A percentile compares a stretch with the other conserved stretches of the same genome.
Evolutionary conservation across 192 early-diverging fungal genomes (phyloP).

Genomic region (Rhizophagus sp.): DNA sequence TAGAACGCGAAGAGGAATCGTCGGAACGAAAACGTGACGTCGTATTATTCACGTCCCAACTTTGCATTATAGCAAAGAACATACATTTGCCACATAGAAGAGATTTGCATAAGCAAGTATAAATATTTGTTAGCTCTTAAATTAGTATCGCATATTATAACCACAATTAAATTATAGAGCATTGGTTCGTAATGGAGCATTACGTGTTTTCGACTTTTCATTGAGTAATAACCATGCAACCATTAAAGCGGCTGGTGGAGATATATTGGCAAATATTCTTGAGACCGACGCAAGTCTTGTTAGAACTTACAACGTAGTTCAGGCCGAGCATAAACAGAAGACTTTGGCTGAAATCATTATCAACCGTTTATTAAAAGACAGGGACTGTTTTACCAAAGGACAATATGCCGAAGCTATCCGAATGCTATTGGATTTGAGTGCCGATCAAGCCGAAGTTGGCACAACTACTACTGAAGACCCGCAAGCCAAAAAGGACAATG

Average conservation of each 20-base stretch:
- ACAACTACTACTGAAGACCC: slow-evolving; percentile 32
- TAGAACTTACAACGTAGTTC: slow-evolving; percentile 60
- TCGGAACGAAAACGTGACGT: slow-evolving; percentile 70
- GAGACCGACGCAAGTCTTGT: slow-evolving; percentile 82
- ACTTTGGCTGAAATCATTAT: slow-evolving; percentile 73
- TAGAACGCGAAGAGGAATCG: slow-evolving; percentile 48
- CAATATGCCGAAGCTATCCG: slow-evolving; percentile 78
- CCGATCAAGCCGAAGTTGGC: slow-evolving; percentile 35
- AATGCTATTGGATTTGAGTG: slow-evolving; percentile 67
- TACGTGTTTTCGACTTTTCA: slow-evolving; percentile 72
- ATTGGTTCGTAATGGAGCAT: slow-evolving; percentile 77
- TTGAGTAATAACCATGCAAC: slow-evolving; percentile 55
- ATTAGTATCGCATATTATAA: background rate
- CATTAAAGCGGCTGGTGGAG: slow-evolving; percentile 64
- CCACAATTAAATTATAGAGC: slow-evolving; percentile 41
- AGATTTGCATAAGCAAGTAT: slow-evolving; percentile 62
- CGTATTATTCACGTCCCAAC: slow-evolving; percentile 77
- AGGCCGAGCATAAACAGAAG: slow-evolving; percentile 42
- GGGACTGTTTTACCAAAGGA: slow-evolving; percentile 64
- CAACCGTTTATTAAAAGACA: slow-evolving; percentile 58
- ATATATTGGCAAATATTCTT: slow-evolving; percentile 70
- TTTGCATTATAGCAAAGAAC: slow-evolving; percentile 73
- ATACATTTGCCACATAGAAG: slow-evolving; percentile 63
- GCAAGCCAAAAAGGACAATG: slow-evolving; percentile 47
- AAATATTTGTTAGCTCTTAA: slow-evolving; percentile 21